Conservation (phyloP, 345 rosid species). For the Pistacia atlantica region DNA sequence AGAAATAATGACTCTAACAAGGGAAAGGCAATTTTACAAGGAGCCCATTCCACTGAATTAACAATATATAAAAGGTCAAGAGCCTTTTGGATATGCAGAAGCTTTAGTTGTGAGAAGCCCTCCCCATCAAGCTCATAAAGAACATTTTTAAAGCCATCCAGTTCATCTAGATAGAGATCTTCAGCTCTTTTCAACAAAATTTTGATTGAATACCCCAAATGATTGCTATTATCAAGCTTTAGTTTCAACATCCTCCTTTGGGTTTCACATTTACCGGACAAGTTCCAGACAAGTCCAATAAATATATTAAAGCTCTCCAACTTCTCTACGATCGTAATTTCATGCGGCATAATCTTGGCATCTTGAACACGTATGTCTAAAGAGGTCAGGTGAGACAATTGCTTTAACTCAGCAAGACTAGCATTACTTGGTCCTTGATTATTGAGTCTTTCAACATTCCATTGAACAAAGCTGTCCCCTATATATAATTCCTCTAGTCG, state of each 20-base stretch:
- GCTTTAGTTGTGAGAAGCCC: constrained; percentile 26
- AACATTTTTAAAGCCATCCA: constrained; percentile 11
- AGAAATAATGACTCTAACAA: constrained; percentile 8
- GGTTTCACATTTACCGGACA: too few relatives aligned
- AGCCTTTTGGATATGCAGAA: constrained; percentile 15
- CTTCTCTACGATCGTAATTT: too few relatives aligned
- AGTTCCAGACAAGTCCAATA: too few relatives aligned
- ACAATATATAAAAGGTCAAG: constrained; percentile 10
- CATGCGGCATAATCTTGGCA: too few relatives aligned
- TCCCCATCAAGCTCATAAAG: constrained; percentile 13
- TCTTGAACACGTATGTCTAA: too few relatives aligned
- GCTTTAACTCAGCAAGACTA: too few relatives aligned
- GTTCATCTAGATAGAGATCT: constrained; percentile 13
- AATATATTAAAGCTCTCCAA: too few relatives aligned
- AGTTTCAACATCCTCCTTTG: background rate
- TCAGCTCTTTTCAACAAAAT: constrained; percentile 17
- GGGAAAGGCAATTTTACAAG: background rate
- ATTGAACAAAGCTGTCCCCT: too few relatives aligned
- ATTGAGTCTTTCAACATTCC: too few relatives aligned
- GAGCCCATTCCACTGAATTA: background rate
- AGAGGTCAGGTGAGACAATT: too few relatives aligned
- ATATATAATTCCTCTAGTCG: too few relatives aligned
- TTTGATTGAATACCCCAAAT: background rate
- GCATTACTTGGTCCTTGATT: too few relatives aligned
- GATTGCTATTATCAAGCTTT: background rate